Evolutionary conservation across 768 basidiomycete species (phyloP).

Genomic region (Artomyces pyxidatus): DNA sequence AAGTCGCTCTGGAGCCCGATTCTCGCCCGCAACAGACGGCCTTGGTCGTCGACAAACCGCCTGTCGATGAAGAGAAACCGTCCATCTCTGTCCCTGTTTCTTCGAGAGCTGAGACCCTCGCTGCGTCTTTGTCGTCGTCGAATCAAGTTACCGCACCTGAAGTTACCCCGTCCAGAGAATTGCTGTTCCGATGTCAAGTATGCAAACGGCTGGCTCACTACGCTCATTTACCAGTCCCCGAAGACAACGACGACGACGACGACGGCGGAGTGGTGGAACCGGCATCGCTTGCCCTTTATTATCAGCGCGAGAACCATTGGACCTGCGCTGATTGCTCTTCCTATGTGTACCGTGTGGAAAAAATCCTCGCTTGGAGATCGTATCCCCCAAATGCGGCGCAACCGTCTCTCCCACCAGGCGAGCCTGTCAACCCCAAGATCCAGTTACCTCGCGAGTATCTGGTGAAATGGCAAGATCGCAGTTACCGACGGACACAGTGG

Average conservation of each 20-base stretch:
- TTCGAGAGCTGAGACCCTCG: no score
- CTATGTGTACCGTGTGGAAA: slow-evolving; percentile 63
- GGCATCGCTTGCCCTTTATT: slow-evolving; percentile 48
- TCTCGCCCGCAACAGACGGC: slow-evolving; percentile 2
- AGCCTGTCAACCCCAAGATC: slow-evolving; percentile 44
- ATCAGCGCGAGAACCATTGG: slow-evolving; percentile 51
- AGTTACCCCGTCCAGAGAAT: slow-evolving; percentile 24
- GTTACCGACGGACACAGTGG: slow-evolving; percentile 79
- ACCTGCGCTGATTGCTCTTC: slow-evolving; percentile 73
- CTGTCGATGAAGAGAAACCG: slow-evolving; percentile 33
- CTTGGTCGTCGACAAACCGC: not conserved
- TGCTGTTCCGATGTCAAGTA: slow-evolving; percentile 74
- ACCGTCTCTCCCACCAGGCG: slow-evolving; percentile 29
- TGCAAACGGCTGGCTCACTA: slow-evolving; percentile 86
- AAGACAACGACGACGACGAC: slow-evolving; percentile 28
- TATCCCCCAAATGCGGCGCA: slow-evolving; percentile 62
- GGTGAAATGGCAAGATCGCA: slow-evolving; percentile 78
- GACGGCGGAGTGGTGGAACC: slow-evolving; percentile 19
- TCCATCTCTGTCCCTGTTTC: slow-evolving; percentile 7
- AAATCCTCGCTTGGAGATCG: slow-evolving; percentile 89
- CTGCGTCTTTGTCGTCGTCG: slow-evolving; percentile 9
- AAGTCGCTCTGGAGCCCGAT: slow-evolving; percentile 45
- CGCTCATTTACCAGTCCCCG: slow-evolving; percentile 52
- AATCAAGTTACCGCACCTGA: slow-evolving; percentile 17
- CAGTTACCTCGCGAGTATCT: slow-evolving; percentile 84